Evolutionary conservation across 371 early-diverging fungal genomes (phyloP), one percentile per base, ranked within the genome.

Genomic region (Rhizomucor miehei): DNA sequence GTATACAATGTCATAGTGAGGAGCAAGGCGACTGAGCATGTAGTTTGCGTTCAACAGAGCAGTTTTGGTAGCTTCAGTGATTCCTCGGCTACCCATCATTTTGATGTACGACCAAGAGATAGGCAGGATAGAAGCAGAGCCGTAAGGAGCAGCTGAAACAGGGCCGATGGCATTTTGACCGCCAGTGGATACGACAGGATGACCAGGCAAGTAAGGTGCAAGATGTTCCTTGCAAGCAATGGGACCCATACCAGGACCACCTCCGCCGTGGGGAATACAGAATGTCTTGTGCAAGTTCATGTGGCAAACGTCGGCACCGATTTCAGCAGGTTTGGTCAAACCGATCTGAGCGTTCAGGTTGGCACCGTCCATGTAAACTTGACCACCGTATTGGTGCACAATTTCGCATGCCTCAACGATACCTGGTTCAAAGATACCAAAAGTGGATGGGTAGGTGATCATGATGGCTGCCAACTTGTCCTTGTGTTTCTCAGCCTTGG

Each of bases 301-400:
- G 67, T 98, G 98, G 78, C 97, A 97, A 16, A 98, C 97, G 79
- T 98, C 98, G 56, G 95, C 96, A 52, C 97, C 98, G 59, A 94
- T 93, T 58, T 94, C 92, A 23, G 90, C 98, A 41, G 98, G 98
- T 57, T 88, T 90, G 62, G 92, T 91, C 55, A 98, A 72, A 17
- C 97, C 97, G 64, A 98, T 92, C 75, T 97, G 97, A 5, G 98
- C 98, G 64, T 98, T 98, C 84, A 98, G 79, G 82, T 98, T 98
- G 54, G 98, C 98, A 55, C 98, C 98, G 66, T 98, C 98, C 91
- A 98, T 90, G 75, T 98, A 98, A n/a, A 97, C 97, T 71, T 94
- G 95, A 47, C 98, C 98, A 60, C 98, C 97, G 61, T 87, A 53
- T 12, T 73, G 63, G 70, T 98, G 98, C 24, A 98, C 84, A 53